These are phyloP conservation scores for Scheffersomyces amazonensis DNA, from an alignment of 805 yeast species.

Conservation along the genomic window DNA sequence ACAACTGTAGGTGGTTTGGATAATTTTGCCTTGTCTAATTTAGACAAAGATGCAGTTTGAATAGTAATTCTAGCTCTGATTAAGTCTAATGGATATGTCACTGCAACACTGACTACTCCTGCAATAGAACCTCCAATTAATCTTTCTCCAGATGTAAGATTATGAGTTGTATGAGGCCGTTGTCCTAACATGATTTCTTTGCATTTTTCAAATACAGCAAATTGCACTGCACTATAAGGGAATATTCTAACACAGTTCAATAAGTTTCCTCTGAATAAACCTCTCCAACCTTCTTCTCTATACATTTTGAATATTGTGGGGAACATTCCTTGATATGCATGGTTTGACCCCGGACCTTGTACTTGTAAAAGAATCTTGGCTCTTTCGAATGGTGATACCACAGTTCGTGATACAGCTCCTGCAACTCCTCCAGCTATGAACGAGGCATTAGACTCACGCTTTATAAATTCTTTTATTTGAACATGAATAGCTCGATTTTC, in stretches of 20 bases:
- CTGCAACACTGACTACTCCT: slow-evolving; percentile 75
- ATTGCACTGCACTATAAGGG: slow-evolving; percentile 95
- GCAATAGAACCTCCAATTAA: slow-evolving; percentile 76
- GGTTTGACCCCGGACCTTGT: slow-evolving; percentile 61
- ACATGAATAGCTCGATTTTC: no score
- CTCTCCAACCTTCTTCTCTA: slow-evolving; percentile 87
- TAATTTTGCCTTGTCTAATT: slow-evolving; percentile 45
- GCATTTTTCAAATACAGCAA: slow-evolving; percentile 71
- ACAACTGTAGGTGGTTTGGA: slow-evolving; percentile 70
- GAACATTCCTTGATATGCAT: slow-evolving; percentile 63
- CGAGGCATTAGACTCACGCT: slow-evolving; percentile 57
- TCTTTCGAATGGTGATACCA: slow-evolving; percentile 92
- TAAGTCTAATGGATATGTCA: slow-evolving; percentile 89
- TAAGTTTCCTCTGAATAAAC: slow-evolving; percentile 87
- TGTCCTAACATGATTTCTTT: slow-evolving; percentile 36
- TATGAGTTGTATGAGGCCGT: slow-evolving; percentile 13
- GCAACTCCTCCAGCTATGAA: slow-evolving; percentile 72
- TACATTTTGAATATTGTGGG: slow-evolving; percentile 77
- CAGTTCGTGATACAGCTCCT: slow-evolving; percentile 83
- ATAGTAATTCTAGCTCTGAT: slow-evolving; percentile 86
- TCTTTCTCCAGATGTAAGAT: slow-evolving; percentile 55
- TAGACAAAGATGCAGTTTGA: slow-evolving; percentile 70
- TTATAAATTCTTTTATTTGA: slow-evolving; percentile 21
- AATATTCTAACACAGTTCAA: slow-evolving; percentile 85
- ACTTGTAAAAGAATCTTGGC: slow-evolving; percentile 90